These are phyloP conservation scores for Venturia effusa DNA, from an alignment of 2,329 filamentous ascomycete genomes.

Conservation along the genomic window DNA sequence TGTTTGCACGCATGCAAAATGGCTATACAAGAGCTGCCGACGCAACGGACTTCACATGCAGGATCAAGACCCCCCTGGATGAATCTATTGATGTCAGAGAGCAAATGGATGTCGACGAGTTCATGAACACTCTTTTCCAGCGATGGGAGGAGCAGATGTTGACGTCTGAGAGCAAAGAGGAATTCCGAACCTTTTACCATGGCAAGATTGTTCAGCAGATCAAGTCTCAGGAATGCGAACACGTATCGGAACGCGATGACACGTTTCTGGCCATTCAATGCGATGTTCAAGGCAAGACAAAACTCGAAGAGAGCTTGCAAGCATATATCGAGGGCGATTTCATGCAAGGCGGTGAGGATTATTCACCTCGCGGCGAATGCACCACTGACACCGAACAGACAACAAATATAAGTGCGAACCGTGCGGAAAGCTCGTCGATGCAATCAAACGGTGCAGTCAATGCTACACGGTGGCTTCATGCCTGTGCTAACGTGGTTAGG, in stretches of 20 bases:
- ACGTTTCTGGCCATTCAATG: slow-evolving; percentile 92
- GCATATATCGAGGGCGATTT: slow-evolving; percentile 95
- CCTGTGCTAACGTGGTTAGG: slow-evolving; percentile 31
- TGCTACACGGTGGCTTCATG: not conserved
- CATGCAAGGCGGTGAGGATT: slow-evolving; percentile 67
- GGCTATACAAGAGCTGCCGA: slow-evolving; percentile 64
- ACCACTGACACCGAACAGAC: slow-evolving; percentile 37
- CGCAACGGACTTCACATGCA: slow-evolving; percentile 59
- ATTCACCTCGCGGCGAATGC: not conserved
- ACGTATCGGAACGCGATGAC: slow-evolving; percentile 84
- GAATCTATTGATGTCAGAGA: slow-evolving; percentile 72
- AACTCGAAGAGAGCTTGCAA: slow-evolving; percentile 74
- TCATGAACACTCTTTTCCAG: slow-evolving; percentile 89
- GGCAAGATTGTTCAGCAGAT: slow-evolving; percentile 90
- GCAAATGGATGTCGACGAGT: slow-evolving; percentile 98
- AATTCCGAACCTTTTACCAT: slow-evolving; percentile 75
- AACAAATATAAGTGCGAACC: slow-evolving; percentile 97
- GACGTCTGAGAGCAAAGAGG: slow-evolving; percentile 54
- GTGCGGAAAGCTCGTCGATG: slow-evolving; percentile 77
- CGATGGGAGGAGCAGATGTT: slow-evolving; percentile 76
- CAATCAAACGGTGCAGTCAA: slow-evolving; percentile 62
- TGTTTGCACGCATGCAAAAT: slow-evolving; percentile 82
- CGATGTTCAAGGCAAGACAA: slow-evolving; percentile 85
- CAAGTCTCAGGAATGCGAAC: slow-evolving; percentile 85
- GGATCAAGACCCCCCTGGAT: slow-evolving; percentile 75